Evolutionary conservation across 441 rosid genomes (phyloP), one percentile per base, ranked within the genome.

Genomic region (Arabidopsis hybrid): DNA sequence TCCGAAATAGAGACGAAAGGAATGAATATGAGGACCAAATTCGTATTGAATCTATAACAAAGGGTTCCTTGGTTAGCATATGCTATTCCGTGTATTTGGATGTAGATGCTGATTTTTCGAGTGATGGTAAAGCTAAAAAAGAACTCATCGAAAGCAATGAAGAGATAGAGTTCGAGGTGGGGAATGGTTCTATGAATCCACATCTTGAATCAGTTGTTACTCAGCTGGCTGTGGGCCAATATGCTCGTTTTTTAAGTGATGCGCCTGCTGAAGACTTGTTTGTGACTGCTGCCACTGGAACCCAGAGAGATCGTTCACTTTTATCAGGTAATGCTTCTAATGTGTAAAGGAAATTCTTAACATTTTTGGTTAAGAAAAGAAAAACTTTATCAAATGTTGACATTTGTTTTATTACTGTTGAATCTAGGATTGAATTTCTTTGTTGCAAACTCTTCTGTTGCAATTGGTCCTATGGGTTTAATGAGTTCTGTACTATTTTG

Each of bases 141-240:
- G 93, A 88, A 75, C 91, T 89, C 80, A 81, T 95, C 76, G 99
- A 95, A 82, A 88, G 87, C 68, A 73, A 69, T 65, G 90, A 89
- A 78, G 95, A 81, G 65, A 87, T 91, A 80, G 97, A 91, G 80
- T 92, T 91, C 87, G 97, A 92, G 90, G 77, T 89, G 69, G 99
- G 99, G 31, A 65, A 85, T 69, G 91, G 93, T 73, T 89, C 97
- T 4, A 89, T 92, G 57, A 69, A 81, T 80, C 62, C 86, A 64
- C 57, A 73, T 65, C 78, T 91, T 72, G 99, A 95, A 79, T 67
- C 79, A 67, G 92, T 84, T 85, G 85, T 87, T 35, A 76, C 85
- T 35, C 95, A 86, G 84, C 81, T 95, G 95, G 85, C 97, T 65
- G 93, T 89, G 32, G 93, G 97, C 67, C 95, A 95, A 74, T 85